Evolutionary conservation across 371 early-diverging fungal genomes (phyloP).

Genomic region (Batrachochytrium dendrobatidis): DNA sequence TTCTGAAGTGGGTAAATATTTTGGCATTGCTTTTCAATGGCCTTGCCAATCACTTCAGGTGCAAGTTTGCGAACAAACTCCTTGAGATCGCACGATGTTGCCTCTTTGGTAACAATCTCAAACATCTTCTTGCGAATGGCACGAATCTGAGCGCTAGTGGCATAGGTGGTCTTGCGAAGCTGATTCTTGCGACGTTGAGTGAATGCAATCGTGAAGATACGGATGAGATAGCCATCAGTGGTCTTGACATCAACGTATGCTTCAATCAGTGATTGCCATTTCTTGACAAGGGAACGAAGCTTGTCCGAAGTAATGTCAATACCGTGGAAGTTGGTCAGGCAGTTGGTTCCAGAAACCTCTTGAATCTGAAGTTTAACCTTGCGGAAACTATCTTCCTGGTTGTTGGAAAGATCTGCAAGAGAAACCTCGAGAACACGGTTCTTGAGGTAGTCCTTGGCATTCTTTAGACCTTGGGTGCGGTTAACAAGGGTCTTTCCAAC

Average conservation of each 20-base stretch:
- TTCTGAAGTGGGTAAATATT: conserved; percentile 99
- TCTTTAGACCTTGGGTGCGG: conserved; percentile 98
- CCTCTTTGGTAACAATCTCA: conserved; percentile 94
- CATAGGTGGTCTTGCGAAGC: conserved; percentile 98
- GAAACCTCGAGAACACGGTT: conserved; percentile 98
- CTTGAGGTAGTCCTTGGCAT: conserved; percentile 94
- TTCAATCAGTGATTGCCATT: conserved; percentile 99
- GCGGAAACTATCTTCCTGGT: conserved; percentile 89
- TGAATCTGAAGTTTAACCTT: conserved; percentile 98
- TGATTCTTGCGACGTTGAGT: conserved; percentile 95
- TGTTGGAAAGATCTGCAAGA: conserved; percentile 96
- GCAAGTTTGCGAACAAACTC: conserved; percentile 94
- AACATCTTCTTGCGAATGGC: conserved; percentile 99
- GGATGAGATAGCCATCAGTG: conserved; percentile 98
- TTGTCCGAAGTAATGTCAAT: conserved; percentile 99
- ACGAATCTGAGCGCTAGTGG: conserved; percentile 94
- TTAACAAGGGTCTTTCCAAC: conserved; percentile 99
- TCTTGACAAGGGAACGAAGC: conserved; percentile 99
- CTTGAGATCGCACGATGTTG: conserved; percentile 86
- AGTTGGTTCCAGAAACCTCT: conserved; percentile 97
- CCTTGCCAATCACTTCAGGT: conserved; percentile 76
- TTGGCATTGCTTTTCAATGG: conserved; percentile 96
- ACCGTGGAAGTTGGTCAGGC: conserved; percentile 99
- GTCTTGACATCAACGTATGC: conserved; percentile 99
- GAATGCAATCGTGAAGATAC: conserved; percentile 97